These are phyloP conservation scores for Chaetomiaceae sp. DNA, from an alignment of 2,329 filamentous ascomycete genomes.

Conservation along the genomic window DNA sequence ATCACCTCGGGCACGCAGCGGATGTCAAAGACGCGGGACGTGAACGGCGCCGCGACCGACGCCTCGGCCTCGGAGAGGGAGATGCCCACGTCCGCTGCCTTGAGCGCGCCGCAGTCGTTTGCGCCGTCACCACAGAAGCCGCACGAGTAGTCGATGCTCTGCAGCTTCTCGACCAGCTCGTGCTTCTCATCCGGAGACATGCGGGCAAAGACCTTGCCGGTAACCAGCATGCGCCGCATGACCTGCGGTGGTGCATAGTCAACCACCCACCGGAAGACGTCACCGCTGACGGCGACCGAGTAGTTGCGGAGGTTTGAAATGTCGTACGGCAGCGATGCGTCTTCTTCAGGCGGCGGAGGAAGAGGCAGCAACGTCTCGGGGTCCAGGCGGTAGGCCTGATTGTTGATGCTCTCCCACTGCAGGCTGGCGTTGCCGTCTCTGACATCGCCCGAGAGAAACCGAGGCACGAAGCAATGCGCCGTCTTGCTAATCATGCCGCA, in stretches of 20 bases:
- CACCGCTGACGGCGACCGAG: slow-evolving; percentile 81
- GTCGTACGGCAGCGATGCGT: slow-evolving; percentile 81
- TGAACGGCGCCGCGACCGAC: slow-evolving; percentile 96
- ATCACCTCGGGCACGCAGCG: slow-evolving; percentile 92
- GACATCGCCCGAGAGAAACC: slow-evolving; percentile 73
- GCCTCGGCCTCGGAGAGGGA: slow-evolving; percentile 96
- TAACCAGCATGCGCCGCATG: slow-evolving; percentile 77
- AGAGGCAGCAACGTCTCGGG: slow-evolving; percentile 60
- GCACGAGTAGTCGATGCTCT: slow-evolving; percentile 89
- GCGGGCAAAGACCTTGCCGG: slow-evolving; percentile 87
- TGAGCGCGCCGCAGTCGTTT: slow-evolving; percentile 94
- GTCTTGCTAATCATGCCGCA: slow-evolving; percentile 74
- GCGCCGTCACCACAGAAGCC: slow-evolving; percentile 97
- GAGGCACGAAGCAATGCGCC: slow-evolving; percentile 87
- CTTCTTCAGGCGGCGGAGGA: slow-evolving; percentile 57
- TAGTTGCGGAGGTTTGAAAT: slow-evolving; percentile 78
- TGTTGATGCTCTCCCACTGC: slow-evolving; percentile 92
- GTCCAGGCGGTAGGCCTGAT: slow-evolving; percentile 70
- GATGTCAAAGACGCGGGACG: slow-evolving; percentile 91
- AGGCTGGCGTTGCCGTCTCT: slow-evolving; percentile 68
- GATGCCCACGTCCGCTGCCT: slow-evolving; percentile 95
- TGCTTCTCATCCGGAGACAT: slow-evolving; percentile 99
- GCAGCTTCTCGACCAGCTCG: slow-evolving; percentile 92
- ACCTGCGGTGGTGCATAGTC: slow-evolving; percentile 82
- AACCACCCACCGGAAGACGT: slow-evolving; percentile 94